Percentiles rank a stretch among this genome's conserved stretches.
phyloP scores from a whole-genome alignment of 106 monocot genomes.

The Acorus calamus region DNA sequence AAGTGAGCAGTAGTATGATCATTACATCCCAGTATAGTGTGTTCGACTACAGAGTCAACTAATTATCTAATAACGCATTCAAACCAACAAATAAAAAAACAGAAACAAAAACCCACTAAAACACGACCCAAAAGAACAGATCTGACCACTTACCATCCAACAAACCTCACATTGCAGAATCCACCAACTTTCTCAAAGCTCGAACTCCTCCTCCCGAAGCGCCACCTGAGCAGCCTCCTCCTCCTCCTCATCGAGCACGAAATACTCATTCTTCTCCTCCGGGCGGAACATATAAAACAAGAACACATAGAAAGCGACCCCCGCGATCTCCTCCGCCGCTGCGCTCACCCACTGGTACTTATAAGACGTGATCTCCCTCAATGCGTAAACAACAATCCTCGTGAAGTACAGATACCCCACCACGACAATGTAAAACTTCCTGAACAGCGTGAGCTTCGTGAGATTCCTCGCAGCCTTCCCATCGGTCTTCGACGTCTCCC shows the following conservation, averaged over 20 bases:
- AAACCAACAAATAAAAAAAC: too few relatives aligned
- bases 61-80: too few relatives aligned
- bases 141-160: too few relatives aligned
- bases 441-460: conserved; percentile 79
- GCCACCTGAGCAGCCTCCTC: conserved; percentile 72
- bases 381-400: conserved; percentile 65
- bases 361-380: conserved; percentile 67
- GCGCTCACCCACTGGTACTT: conserved; percentile 74
- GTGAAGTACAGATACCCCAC: conserved; percentile 92
- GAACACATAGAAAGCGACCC: conserved; percentile 72
- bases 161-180: too few relatives aligned
- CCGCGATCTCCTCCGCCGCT: conserved; percentile 63
- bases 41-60: too few relatives aligned
- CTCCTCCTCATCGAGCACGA: conserved; percentile 72
- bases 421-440: conserved; percentile 80
- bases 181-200: conserved; percentile 27
- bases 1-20: too few relatives aligned
- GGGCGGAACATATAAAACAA: conserved; percentile 77
- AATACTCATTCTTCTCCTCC: conserved; percentile 68
- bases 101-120: too few relatives aligned
- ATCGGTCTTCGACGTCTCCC: conserved; percentile 68
- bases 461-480: conserved; percentile 87
- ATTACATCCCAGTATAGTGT: too few relatives aligned
- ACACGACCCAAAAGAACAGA: too few relatives aligned
- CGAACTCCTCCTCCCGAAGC: conserved; percentile 68